Conservation (phyloP, 179 eudicot species). For the Spergularia azorica region DNA sequence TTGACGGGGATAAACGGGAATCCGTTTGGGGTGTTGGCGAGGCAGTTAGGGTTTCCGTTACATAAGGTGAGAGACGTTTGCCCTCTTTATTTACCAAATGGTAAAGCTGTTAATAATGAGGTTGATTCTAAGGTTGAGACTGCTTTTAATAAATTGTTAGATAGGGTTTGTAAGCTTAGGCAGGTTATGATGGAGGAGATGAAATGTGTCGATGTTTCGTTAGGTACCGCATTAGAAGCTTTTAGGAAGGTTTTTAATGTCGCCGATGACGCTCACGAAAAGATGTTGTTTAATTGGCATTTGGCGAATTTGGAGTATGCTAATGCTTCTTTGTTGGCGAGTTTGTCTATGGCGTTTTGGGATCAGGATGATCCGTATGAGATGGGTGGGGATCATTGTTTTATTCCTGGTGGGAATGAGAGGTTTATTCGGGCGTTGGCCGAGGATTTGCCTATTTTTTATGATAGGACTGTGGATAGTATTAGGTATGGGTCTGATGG, state of each 20-base stretch:
- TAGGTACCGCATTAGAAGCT: conserved; percentile 85
- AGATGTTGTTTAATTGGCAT: conserved; percentile 96
- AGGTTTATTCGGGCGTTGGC: conserved; percentile 79
- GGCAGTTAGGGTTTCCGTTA: conserved; percentile 81
- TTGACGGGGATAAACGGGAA: conserved; percentile 94
- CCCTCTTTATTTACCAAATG: conserved; percentile 85
- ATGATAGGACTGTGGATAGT: conserved; percentile 56
- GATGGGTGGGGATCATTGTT: conserved; percentile 99
- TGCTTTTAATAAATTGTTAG: conserved; percentile 81
- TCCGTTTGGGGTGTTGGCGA: conserved; percentile 85
- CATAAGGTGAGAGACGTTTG: conserved; percentile 97
- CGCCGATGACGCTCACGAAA: conserved; percentile 72
- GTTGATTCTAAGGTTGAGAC: conserved; percentile 73
- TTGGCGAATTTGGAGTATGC: conserved; percentile 97
- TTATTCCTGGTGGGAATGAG: conserved; percentile 95
- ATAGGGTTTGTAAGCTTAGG: conserved; percentile 96
- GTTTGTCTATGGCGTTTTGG: conserved; percentile 93
- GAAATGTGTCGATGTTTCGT: conserved; percentile 72
- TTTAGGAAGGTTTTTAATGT: conserved; percentile 68
- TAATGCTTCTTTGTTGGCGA: conserved; percentile 76
- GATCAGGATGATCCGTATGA: conserved; percentile 99
- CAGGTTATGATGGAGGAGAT: conserved; percentile 86
- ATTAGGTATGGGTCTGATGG: conserved; percentile 88
- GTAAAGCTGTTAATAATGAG: conserved; percentile 63
- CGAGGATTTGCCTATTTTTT: conserved; percentile 77